These are phyloP conservation scores for Tephrocybe rancida DNA, from an alignment of 768 basidiomycete genomes.

Conservation along the genomic window DNA sequence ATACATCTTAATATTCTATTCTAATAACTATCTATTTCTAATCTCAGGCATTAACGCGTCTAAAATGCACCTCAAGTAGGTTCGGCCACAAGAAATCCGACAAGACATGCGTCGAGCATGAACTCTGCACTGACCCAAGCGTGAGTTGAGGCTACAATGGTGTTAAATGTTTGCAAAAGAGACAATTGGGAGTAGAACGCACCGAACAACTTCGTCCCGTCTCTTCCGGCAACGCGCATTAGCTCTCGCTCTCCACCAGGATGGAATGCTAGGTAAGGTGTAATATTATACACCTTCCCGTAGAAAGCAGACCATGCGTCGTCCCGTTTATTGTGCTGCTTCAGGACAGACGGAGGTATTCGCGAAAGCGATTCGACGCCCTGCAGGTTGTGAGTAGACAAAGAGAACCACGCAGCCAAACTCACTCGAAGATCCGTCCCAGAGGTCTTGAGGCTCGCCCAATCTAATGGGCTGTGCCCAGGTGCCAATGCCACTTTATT, in stretches of 20 bases:
- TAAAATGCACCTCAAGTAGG: slow-evolving; percentile 29
- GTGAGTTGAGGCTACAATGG: slow-evolving; percentile 75
- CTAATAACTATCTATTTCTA: too few relatives aligned
- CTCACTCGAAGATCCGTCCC: slow-evolving; percentile 79
- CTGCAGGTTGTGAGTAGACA: slow-evolving; percentile 35
- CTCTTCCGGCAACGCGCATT: slow-evolving; percentile 93
- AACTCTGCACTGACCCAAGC: slow-evolving; percentile 97
- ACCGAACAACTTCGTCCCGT: slow-evolving; percentile 96
- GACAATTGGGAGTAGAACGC: slow-evolving; percentile 27
- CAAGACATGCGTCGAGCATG: slow-evolving; percentile 92
- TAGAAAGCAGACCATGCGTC: slow-evolving; percentile 95
- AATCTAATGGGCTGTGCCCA: slow-evolving; percentile 91
- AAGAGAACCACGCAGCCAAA: slow-evolving; percentile 3
- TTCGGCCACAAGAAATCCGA: slow-evolving; percentile 87
- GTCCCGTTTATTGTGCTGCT: slow-evolving; percentile 76
- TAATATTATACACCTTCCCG: slow-evolving; percentile 97
- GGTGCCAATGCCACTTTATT: slow-evolving; percentile 87
- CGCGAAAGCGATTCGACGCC: slow-evolving; percentile 70
- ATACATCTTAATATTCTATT: too few relatives aligned
- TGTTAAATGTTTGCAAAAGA: not conserved
- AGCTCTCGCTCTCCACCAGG: slow-evolving; percentile 94
- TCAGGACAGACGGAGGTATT: slow-evolving; percentile 76
- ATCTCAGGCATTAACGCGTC: too few relatives aligned
- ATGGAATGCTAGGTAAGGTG: slow-evolving; percentile 88
- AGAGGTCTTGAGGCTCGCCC: slow-evolving; percentile 86